Percentiles rank a stretch among this genome's conserved stretches.
Conservation (phyloP, 2,329 filamentous ascomycete species). For the Beauveria sp. region DNA sequence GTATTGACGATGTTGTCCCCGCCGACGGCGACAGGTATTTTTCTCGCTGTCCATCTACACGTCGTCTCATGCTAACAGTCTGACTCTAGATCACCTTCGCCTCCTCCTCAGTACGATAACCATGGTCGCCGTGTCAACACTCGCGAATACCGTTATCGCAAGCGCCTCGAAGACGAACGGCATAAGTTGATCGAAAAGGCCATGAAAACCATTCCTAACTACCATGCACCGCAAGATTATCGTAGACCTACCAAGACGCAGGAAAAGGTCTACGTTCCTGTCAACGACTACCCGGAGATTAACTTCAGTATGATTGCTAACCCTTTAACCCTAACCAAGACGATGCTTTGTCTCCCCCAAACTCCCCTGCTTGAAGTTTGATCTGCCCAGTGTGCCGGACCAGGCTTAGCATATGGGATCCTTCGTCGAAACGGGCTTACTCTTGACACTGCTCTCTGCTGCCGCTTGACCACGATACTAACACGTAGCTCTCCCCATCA, state of each 20-base stretch:
- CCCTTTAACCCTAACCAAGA: constrained; percentile 76
- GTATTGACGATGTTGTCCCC: constrained; percentile 97
- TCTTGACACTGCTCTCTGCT: constrained; percentile 26
- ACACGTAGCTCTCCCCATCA: constrained; percentile 84
- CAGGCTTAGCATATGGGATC: constrained; percentile 23
- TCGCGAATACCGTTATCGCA: constrained; percentile 95
- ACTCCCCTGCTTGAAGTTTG: constrained; percentile 33
- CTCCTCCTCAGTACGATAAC: constrained; percentile 96
- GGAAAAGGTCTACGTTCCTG: constrained; percentile 99
- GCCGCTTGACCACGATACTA: constrained; percentile 53
- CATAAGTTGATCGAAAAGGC: constrained; percentile 98
- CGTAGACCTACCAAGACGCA: constrained; percentile 98
- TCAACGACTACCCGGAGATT: constrained; percentile 99
- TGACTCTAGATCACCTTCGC: constrained; percentile 73
- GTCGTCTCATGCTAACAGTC: constrained; percentile 4
- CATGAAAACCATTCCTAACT: constrained; percentile 99
- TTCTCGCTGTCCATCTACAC: neutral
- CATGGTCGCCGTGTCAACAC: constrained; percentile 99
- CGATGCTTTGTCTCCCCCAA: constrained; percentile 11
- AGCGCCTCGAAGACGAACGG: constrained; percentile 95
- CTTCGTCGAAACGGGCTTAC: constrained; percentile 25
- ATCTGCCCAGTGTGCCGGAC: constrained; percentile 23
- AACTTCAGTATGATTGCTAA: constrained; percentile 99
- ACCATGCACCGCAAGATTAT: constrained; percentile 97
- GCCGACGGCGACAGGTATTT: constrained; percentile 88